Conservation (phyloP, 2,329 filamentous ascomycete species). For the Cladobotryum protrusum region DNA sequence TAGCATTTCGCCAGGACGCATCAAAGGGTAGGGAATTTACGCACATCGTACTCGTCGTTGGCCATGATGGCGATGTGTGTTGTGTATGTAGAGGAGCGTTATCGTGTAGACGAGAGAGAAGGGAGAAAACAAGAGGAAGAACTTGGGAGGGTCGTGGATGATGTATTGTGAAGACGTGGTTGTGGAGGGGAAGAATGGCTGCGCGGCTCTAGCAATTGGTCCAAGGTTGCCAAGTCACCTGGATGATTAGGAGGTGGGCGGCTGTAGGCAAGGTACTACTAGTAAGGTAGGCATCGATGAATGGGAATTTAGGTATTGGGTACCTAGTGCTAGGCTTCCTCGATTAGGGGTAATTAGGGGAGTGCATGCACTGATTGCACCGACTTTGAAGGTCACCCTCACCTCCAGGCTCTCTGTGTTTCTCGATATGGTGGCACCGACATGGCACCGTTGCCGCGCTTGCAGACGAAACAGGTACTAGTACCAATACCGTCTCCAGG, state of each 20-base stretch:
- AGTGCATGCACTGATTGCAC: too few relatives aligned
- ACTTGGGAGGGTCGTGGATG: conserved; percentile 7
- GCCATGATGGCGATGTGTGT: conserved; percentile 62
- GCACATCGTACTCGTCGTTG: conserved; percentile 99
- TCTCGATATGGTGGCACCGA: too few relatives aligned
- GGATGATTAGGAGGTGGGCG: conserved; percentile 9
- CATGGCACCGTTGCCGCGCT: too few relatives aligned
- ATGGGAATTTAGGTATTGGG: neutral
- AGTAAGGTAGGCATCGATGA: conserved; percentile 1
- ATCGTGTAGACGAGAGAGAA: conserved; percentile 1
- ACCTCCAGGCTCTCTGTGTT: too few relatives aligned
- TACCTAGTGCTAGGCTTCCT: too few relatives aligned
- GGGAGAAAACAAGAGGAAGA: conserved; percentile 1
- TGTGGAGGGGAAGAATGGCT: conserved; percentile 16
- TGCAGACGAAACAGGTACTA: too few relatives aligned
- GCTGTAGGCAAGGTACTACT: neutral
- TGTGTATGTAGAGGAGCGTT: conserved; percentile 1
- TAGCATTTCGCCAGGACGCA: conserved; percentile 21
- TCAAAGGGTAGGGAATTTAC: conserved; percentile 30
- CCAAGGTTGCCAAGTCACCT: conserved; percentile 12
- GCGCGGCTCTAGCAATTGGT: conserved; percentile 12
- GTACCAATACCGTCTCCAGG: too few relatives aligned
- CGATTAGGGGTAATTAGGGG: too few relatives aligned
- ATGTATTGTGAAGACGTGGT: conserved; percentile 10
- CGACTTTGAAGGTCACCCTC: too few relatives aligned